These are phyloP conservation scores for Cucumis hystrix DNA, from an alignment of 306 rosid genomes.

Conservation along the genomic window DNA sequence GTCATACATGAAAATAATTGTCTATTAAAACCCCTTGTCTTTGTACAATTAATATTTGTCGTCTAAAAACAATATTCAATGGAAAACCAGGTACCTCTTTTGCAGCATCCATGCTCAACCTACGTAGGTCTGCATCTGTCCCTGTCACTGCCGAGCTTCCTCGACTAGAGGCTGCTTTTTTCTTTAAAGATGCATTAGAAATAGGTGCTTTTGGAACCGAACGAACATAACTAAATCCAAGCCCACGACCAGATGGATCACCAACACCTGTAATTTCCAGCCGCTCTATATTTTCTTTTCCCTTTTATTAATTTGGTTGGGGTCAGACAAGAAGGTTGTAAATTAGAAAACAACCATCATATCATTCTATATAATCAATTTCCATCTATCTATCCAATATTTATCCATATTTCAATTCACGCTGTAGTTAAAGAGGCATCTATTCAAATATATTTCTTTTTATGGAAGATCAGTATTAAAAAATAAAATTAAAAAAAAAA, in stretches of 20 bases:
- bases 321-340: not conserved
- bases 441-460: not conserved
- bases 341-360: not conserved
- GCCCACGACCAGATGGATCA: slow-evolving; percentile 93
- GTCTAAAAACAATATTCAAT: not conserved
- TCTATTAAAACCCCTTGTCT: too few relatives aligned
- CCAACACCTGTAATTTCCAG: slow-evolving; percentile 96
- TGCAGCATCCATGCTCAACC: slow-evolving; percentile 99
- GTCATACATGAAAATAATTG: too few relatives aligned
- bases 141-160: slow-evolving; percentile 94
- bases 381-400: not conserved
- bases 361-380: not conserved
- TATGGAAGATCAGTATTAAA: not conserved
- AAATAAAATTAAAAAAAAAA: too few relatives aligned
- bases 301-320: slow-evolving; percentile 22
- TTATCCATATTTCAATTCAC: not conserved
- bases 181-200: slow-evolving; percentile 65
- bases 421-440: not conserved
- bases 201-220: slow-evolving; percentile 74
- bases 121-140: slow-evolving; percentile 97
- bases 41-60: too few relatives aligned
- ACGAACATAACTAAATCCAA: slow-evolving; percentile 90
- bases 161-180: slow-evolving; percentile 54
- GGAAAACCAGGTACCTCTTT: slow-evolving; percentile 45
- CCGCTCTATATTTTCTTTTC: slow-evolving; percentile 85